Evolutionary conservation across 1,284 basidiomycete species (phyloP).

Genomic region (Pseudozyma pruni): DNA sequence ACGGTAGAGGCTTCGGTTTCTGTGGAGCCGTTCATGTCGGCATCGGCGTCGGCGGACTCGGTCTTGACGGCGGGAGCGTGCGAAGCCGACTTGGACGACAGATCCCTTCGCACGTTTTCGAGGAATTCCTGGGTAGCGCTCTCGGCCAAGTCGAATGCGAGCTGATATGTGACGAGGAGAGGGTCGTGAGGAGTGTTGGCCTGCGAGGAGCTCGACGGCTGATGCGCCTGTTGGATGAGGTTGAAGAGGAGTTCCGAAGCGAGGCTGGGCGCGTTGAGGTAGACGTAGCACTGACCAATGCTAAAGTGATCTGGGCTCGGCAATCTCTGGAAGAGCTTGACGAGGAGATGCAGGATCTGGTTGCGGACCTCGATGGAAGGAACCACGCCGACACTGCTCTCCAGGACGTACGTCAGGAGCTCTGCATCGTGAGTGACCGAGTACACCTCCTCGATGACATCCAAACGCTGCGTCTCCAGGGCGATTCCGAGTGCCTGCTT

Average conservation of each 20-base stretch:
- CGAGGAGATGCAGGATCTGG: conserved; percentile 65
- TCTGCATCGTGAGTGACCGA: conserved; percentile 56
- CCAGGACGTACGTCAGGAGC: conserved; percentile 65
- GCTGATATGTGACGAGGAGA: conserved; percentile 64
- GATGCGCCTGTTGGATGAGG: conserved; percentile 59
- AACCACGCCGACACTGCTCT: conserved; percentile 63
- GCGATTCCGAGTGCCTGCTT: conserved; percentile 66
- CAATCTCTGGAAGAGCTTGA: conserved; percentile 65
- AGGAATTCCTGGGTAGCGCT: conserved; percentile 68
- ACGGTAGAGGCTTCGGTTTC: conserved; percentile 36
- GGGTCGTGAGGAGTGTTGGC: conserved; percentile 61
- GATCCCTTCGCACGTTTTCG: conserved; percentile 58
- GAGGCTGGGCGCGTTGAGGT: conserved; percentile 61
- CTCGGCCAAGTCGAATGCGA: conserved; percentile 67
- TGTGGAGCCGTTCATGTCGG: conserved; percentile 47
- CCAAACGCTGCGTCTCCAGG: conserved; percentile 63
- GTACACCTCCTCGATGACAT: conserved; percentile 65
- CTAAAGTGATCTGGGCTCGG: conserved; percentile 65
- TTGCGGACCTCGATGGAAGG: conserved; percentile 55
- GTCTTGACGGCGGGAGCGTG: conserved; percentile 21
- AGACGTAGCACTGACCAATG: conserved; percentile 68
- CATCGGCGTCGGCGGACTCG: conserved; percentile 31
- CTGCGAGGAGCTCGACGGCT: conserved; percentile 50
- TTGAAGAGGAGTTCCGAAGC: conserved; percentile 60
- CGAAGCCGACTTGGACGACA: conserved; percentile 31